These are phyloP conservation scores for Porcisia deanei DNA, from an alignment of 208 protist genomes.

Conservation along the genomic window DNA sequence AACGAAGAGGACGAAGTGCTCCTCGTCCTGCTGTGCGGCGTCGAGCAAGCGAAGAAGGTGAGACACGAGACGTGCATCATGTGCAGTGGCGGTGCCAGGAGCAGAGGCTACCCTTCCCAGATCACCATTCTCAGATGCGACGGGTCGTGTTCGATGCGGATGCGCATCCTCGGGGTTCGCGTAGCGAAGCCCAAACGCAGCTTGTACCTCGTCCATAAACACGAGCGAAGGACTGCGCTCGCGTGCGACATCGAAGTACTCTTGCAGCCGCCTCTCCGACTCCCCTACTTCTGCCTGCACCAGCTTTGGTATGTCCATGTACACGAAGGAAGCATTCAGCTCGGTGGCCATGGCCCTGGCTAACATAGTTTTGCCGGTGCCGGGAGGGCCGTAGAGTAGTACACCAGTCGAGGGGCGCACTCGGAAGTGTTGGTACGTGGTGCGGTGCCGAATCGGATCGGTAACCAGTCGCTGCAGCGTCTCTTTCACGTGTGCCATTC, in stretches of 20 bases:
- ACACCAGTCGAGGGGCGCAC: constrained; percentile 90
- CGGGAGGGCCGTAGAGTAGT: constrained; percentile 89
- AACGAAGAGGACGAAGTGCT: constrained; percentile 71
- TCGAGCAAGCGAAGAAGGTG: constrained; percentile 80
- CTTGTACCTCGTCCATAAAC: constrained; percentile 97
- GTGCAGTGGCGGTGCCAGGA: constrained; percentile 17
- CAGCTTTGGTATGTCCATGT: constrained; percentile 83
- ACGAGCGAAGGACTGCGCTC: constrained; percentile 83
- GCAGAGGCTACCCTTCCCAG: not conserved
- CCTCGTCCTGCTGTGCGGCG: constrained; percentile 56
- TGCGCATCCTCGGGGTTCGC: not conserved
- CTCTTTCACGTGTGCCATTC: constrained; percentile 59
- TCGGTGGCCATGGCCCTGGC: constrained; percentile 92
- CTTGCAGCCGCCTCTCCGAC: constrained; percentile 81
- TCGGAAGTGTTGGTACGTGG: constrained; percentile 28
- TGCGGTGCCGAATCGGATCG: constrained; percentile 36
- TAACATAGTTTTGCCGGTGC: constrained; percentile 94
- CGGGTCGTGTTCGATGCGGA: not conserved
- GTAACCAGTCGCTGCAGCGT: constrained; percentile 51
- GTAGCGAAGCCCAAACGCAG: constrained; percentile 70
- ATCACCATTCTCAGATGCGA: not conserved
- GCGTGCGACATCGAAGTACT: constrained; percentile 82
- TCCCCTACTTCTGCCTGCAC: constrained; percentile 92
- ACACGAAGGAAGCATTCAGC: constrained; percentile 90
- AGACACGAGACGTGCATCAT: constrained; percentile 72